These are phyloP conservation scores for Heterobasidion parviporum DNA, from an alignment of 1,284 basidiomycete genomes.

Conservation along the genomic window DNA sequence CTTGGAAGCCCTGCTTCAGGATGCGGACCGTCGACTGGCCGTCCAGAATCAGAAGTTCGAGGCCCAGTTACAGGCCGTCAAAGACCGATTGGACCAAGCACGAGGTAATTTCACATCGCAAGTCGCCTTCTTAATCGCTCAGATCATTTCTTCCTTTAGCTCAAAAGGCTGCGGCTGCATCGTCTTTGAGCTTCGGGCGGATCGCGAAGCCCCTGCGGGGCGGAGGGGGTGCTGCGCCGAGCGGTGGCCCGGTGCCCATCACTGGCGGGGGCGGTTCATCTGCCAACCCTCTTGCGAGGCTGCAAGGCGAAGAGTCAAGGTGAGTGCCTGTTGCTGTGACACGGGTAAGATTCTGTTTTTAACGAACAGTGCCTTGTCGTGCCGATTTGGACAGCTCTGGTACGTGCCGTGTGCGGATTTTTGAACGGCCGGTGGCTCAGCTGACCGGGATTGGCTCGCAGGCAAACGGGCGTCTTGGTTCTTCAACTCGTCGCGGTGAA, in stretches of 20 bases:
- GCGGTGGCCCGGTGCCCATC: constrained; percentile 35
- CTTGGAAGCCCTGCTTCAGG: constrained; percentile 86
- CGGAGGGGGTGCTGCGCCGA: constrained; percentile 61
- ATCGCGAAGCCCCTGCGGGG: constrained; percentile 96
- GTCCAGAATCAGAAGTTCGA: constrained; percentile 96
- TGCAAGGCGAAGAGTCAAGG: constrained; percentile 74
- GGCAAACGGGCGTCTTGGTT: constrained; percentile 87
- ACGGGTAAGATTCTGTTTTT: not conserved
- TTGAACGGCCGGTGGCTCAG: not conserved
- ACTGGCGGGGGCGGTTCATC: constrained; percentile 34
- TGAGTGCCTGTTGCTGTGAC: constrained; percentile 30
- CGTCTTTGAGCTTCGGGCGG: constrained; percentile 79
- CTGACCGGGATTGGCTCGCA: constrained; percentile 21
- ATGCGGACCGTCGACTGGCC: constrained; percentile 87
- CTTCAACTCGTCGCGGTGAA: constrained; percentile 63
- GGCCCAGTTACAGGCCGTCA: constrained; percentile 84
- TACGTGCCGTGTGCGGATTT: constrained; percentile 18
- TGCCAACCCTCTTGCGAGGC: constrained; percentile 53
- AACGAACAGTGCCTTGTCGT: not conserved
- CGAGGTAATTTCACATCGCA: constrained; percentile 47
- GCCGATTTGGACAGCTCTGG: constrained; percentile 27
- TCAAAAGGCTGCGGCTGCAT: constrained; percentile 64
- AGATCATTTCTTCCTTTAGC: constrained; percentile 33
- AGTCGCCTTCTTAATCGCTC: not conserved
- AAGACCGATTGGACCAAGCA: constrained; percentile 87